Base-by-base conservation (phyloP, 2,329 filamentous ascomycete genomes). In the Mollisia scopiformis region DNA sequence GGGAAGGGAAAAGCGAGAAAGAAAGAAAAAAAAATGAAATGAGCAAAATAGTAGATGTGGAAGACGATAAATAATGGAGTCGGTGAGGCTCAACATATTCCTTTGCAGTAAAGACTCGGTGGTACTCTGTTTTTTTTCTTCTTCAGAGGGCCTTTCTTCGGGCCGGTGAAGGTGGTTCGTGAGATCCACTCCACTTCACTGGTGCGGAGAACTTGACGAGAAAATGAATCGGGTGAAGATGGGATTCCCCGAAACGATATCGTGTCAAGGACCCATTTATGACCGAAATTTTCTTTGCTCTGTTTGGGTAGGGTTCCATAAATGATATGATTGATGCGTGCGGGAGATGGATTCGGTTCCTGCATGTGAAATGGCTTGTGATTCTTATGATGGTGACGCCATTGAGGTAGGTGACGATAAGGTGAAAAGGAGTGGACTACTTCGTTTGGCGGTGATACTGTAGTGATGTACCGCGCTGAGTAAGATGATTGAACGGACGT, bases 291-390 rank as follows among this genome's bases (percentile, higher is more conserved):
- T n/a, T n/a, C n/a, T n/a, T n/a, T n/a, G n/a, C n/a, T n/a, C n/a
- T n/a, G n/a, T n/a, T n/a, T n/a, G n/a, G n/a, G n/a, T n/a, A n/a
- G n/a, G n/a, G n/a, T n/a, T n/a, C n/a, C n/a, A 33, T 33, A 43
- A 43, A 43, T 43, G n/a, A 43, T 43, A 43, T 35, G 11, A 10
- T 14, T 21, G 23, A 2, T 43, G 21, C 13, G 6, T 23, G 7
- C 10, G 10, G 37, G 21, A n/a, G 10, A 19, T n/a, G 37, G 37
- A 41, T 41, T n/a, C 16, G 2, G 43, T 47, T 47, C 43, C 43
- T 47, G 43, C 43, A 47, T 47, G 43, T 47, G 43, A 47, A 47
- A n/a, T n/a, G 25, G 43, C 43, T 47, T 28, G 43, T 47, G 43
- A 47, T 27, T 14, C 31, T 39, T n/a, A n/a, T n/a, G 11, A 3